A percentile compares a stretch with the other conserved stretches of the same genome.
These are phyloP conservation scores for Sporothrix dimorphospora DNA, from an alignment of 2,329 filamentous ascomycete genomes.

Conservation along the genomic window DNA sequence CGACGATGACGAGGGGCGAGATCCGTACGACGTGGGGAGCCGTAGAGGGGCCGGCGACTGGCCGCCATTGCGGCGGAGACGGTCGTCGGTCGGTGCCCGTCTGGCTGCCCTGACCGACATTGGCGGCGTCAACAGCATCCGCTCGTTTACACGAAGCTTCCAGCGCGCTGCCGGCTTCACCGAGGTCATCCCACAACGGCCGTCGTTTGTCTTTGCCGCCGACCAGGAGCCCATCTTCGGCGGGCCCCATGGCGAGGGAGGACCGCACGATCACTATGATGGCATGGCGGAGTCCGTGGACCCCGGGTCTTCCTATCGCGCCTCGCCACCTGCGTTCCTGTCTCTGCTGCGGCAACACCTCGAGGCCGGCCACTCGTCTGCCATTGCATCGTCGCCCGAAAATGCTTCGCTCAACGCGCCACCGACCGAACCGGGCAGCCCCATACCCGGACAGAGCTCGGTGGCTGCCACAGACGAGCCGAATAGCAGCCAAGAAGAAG, in stretches of 20 bases:
- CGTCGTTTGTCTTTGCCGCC: constrained; percentile 69
- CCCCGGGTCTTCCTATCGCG: constrained; percentile 37
- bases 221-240: constrained; percentile 53
- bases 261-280: constrained; percentile 45
- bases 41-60: constrained; percentile 24
- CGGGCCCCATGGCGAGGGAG: constrained; percentile 36
- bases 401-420: constrained; percentile 16
- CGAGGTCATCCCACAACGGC: constrained; percentile 80
- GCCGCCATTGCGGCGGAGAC: constrained; percentile 28
- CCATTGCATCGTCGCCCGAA: constrained; percentile 31
- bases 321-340: constrained; percentile 35
- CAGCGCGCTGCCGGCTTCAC: constrained; percentile 86
- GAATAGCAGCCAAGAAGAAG: neutral
- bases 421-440: constrained; percentile 24
- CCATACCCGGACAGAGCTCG: constrained; percentile 42
- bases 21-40: constrained; percentile 26
- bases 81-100: constrained; percentile 35
- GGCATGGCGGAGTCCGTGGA: constrained; percentile 47
- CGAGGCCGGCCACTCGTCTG: constrained; percentile 41
- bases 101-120: constrained; percentile 67
- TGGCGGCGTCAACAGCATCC: constrained; percentile 90
- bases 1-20: constrained; percentile 14
- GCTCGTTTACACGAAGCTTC: constrained; percentile 92
- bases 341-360: constrained; percentile 59
- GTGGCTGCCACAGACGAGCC: constrained; percentile 8